Conservation (phyloP, 208 protist species). For the Giardia muris region DNA sequence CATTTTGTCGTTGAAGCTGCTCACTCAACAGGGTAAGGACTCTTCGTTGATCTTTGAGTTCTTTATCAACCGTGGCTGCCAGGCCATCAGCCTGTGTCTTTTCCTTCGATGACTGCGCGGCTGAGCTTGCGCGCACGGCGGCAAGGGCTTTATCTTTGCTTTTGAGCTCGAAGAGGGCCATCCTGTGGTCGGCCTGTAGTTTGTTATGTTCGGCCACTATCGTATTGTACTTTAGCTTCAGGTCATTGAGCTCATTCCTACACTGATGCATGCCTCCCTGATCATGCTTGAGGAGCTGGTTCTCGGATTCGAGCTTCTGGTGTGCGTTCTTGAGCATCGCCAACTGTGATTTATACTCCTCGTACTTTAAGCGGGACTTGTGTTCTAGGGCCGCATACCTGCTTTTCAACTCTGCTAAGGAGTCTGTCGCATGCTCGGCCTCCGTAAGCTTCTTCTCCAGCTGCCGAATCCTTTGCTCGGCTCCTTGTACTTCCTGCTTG, state of each 20-base stretch:
- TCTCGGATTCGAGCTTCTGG: neutral
- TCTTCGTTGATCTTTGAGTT: neutral
- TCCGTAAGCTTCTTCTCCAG: neutral
- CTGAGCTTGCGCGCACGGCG: neutral
- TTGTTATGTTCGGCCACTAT: neutral
- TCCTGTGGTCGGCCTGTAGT: neutral
- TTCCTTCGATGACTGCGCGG: neutral
- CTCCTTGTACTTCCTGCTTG: neutral
- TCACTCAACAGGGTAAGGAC: neutral
- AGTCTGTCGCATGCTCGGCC: neutral
- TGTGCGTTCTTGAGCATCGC: neutral
- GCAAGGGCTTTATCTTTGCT: neutral
- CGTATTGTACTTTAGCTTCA: neutral
- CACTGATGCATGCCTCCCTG: neutral
- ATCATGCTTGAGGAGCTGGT: neutral
- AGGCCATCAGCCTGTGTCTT: neutral
- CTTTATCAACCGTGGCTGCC: neutral
- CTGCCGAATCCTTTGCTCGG: no score
- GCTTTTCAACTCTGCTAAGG: neutral
- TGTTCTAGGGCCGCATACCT: neutral
- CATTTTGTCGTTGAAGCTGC: neutral
- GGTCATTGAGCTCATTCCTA: neutral
- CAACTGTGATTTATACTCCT: neutral
- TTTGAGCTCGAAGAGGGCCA: neutral
- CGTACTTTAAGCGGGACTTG: neutral